A percentile compares a stretch with the other conserved stretches of the same genome.
These are phyloP conservation scores for Arachnopeziza araneosa DNA, from an alignment of 2,329 filamentous ascomycete species.

Conservation along the genomic window DNA sequence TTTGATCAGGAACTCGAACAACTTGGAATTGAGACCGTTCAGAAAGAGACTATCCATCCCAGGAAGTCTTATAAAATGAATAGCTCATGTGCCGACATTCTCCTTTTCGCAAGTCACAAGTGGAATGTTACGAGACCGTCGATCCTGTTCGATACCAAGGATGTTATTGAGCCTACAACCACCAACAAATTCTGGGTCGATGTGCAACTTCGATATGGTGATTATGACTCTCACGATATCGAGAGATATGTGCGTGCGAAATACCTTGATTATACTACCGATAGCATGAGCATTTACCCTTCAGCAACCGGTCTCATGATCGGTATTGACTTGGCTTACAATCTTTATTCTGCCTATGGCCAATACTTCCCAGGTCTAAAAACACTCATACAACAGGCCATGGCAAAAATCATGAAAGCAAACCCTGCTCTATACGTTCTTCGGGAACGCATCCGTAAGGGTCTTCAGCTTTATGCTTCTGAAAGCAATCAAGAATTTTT, in stretches of 20 bases:
- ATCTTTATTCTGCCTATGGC: constrained; percentile 94
- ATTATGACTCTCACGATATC: constrained; percentile 98
- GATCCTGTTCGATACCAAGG: constrained; percentile 91
- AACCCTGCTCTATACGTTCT: constrained; percentile 95
- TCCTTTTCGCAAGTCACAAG: constrained; percentile 95
- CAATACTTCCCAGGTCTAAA: constrained; percentile 99
- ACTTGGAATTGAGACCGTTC: constrained; percentile 91
- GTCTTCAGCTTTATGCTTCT: constrained; percentile 93
- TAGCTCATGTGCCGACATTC: constrained; percentile 94
- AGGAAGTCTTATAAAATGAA: constrained; percentile 99
- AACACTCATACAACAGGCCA: constrained; percentile 91
- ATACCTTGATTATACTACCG: constrained; percentile 97
- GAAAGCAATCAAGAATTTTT: constrained; percentile 99
- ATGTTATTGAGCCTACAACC: constrained; percentile 85
- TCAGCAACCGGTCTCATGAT: constrained; percentile 97
- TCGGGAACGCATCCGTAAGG: constrained; percentile 96
- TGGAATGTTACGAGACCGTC: constrained; percentile 97
- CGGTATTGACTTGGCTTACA: constrained; percentile 95
- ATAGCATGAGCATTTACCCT: constrained; percentile 98
- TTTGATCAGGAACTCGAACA: constrained; percentile 97
- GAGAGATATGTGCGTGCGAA: constrained; percentile 96
- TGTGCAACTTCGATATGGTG: constrained; percentile 91
- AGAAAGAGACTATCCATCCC: constrained; percentile 98
- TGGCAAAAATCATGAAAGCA: constrained; percentile 99
- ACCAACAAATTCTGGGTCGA: constrained; percentile 99